Evolutionary conservation across 1,284 basidiomycete species (phyloP).

Genomic region (Ceratobasidium sp.): DNA sequence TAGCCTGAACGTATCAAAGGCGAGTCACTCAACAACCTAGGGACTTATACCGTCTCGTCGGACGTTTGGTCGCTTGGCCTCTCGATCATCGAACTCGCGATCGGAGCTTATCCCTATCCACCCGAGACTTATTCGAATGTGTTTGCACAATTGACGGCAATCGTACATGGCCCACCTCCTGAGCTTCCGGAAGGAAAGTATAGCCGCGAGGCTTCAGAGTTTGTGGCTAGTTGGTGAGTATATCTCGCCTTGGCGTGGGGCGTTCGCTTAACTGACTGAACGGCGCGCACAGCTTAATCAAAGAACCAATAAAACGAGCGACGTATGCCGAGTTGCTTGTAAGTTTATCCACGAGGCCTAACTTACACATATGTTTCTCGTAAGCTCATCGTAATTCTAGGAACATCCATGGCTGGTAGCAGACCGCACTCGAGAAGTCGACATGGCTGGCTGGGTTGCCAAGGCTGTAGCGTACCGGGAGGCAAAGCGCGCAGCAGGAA

Average conservation of each 20-base stretch:
- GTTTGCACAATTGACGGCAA: conserved; percentile 94
- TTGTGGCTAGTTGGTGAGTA: conserved; percentile 57
- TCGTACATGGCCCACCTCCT: conserved; percentile 93
- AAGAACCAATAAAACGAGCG: conserved; percentile 78
- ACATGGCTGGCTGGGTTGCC: conserved; percentile 85
- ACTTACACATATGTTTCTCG: background rate
- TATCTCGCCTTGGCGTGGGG: conserved; percentile 53
- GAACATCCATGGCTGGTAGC: conserved; percentile 74
- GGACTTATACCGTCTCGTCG: conserved; percentile 95
- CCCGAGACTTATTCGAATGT: conserved; percentile 99
- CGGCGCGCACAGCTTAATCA: conserved; percentile 72
- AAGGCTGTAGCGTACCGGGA: conserved; percentile 62
- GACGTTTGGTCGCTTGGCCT: conserved; percentile 99
- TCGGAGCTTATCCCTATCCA: conserved; percentile 95
- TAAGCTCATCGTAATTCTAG: conserved; percentile 44
- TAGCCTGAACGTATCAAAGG: conserved; percentile 96
- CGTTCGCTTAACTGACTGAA: conserved; percentile 53
- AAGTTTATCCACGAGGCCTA: conserved; percentile 48
- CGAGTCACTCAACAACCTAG: conserved; percentile 84
- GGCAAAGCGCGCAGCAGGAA: conserved; percentile 29
- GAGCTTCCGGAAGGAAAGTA: conserved; percentile 67
- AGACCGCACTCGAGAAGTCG: conserved; percentile 66
- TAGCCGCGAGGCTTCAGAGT: conserved; percentile 56
- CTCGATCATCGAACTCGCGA: conserved; percentile 90
- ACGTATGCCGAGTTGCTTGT: conserved; percentile 86